Evolutionary conservation across 768 basidiomycete genomes (phyloP).

Genomic region (Suillus luteus): DNA sequence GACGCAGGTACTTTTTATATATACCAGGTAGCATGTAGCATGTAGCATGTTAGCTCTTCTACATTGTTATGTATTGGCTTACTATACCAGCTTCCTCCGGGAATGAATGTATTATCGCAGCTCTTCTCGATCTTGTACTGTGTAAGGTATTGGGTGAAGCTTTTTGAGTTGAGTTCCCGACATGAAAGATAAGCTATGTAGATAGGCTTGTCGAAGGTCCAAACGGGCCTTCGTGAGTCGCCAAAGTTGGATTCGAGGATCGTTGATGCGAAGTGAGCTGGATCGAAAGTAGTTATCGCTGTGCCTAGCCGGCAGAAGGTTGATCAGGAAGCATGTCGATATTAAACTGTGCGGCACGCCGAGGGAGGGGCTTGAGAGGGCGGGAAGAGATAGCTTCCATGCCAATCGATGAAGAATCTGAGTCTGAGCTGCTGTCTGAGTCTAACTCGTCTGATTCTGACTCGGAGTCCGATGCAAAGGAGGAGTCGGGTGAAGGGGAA

Average conservation of each 20-base stretch:
- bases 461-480: slow-evolving; percentile 1
- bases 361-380: slow-evolving; percentile 50
- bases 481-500: slow-evolving; percentile 5
- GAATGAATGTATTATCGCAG: neutral
- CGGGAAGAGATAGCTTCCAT: slow-evolving; percentile 46
- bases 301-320: neutral
- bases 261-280: neutral
- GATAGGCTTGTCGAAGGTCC: neutral
- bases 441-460: slow-evolving; percentile 8
- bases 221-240: neutral
- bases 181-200: neutral
- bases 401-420: slow-evolving; percentile 26
- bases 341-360: slow-evolving; percentile 31
- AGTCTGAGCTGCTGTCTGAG: slow-evolving; percentile 20
- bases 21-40: neutral
- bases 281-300: neutral
- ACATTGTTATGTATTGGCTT: neutral
- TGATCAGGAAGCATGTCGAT: slow-evolving; percentile 32
- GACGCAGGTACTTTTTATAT: neutral
- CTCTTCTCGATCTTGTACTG: neutral
- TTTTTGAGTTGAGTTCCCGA: neutral
- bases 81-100: slow-evolving; percentile 1
- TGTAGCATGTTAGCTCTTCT: neutral
- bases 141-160: neutral
- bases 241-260: neutral